Evolutionary conservation across 2,329 filamentous ascomycete genomes (phyloP), one percentile per base, ranked within the genome.

Genomic region (Beauveria rudraprayagi): DNA sequence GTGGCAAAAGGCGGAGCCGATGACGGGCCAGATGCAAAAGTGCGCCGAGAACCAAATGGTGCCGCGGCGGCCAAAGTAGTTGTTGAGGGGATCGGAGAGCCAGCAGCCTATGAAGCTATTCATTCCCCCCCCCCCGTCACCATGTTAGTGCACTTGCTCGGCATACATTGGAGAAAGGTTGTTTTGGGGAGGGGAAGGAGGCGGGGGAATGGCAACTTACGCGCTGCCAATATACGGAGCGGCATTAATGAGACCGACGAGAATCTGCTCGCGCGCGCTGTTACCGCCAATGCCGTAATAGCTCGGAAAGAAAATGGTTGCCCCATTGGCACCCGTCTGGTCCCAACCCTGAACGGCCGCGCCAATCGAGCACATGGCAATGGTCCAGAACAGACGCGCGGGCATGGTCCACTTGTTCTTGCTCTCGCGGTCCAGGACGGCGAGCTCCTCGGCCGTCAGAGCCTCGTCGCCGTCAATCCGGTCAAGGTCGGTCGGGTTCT

Each of bases 341-440:
- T 88, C 85, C 85, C 85, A 88, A 26, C 86, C 85, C 67, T 87
- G 84, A 10, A 89, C 85, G n/a, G 86, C 86, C 14, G 87, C 87
- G 56, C 85, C 87, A 56, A 90, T 82, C 44, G 87, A 89, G 70
- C 85, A 89, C 28, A 84, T 82, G 14, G 82, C 75, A 65, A 90
- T 87, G 44, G 87, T 89, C 65, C 87, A 78, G 73, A 86, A 87
- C 11, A 91, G 76, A 55, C 81, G 80, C 66, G 68, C 76, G 0
- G 87, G 85, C 43, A 87, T 80, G 62, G 81, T 78, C 84, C 88
- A 90, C 68, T 85, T 87, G 78, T 90, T 86, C 26, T 82, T 76
- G 41, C 80, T 76, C 71, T 91, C 88, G 62, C 85, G 77, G 40
- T 76, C 76, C 22, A 93, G 78, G 16, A 77, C 78, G 19, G 78